Evolutionary conservation across 208 protist species (phyloP).

Genomic region (Jaenimonas drosophilae): DNA sequence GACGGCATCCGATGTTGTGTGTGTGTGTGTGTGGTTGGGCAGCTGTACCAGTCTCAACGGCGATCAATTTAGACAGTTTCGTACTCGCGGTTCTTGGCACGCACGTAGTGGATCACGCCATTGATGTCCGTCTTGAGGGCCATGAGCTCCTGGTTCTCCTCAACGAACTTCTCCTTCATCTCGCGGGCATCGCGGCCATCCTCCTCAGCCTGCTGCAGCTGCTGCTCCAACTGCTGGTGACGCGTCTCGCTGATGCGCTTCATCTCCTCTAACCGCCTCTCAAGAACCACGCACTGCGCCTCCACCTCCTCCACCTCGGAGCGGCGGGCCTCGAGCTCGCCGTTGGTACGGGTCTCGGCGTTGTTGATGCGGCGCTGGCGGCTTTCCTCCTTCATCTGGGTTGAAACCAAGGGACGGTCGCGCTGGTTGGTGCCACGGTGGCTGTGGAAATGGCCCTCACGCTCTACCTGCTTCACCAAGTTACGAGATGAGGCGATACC

Average conservation of each 20-base stretch:
- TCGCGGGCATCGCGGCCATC: conserved; percentile 50
- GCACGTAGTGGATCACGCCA: conserved; percentile 70
- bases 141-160: conserved; percentile 57
- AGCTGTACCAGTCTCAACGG: too few relatives aligned
- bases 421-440: conserved; percentile 55
- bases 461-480: conserved; percentile 40
- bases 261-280: conserved; percentile 51
- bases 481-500: conserved; percentile 35
- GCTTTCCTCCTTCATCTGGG: conserved; percentile 24
- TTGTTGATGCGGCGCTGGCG: conserved; percentile 34
- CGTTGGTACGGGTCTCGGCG: conserved; percentile 33
- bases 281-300: conserved; percentile 50
- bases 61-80: too few relatives aligned
- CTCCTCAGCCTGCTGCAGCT: conserved; percentile 35
- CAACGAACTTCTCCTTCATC: conserved; percentile 35
- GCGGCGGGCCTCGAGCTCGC: conserved; percentile 30
- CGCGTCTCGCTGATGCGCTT: conserved; percentile 21
- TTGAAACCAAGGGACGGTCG: conserved; percentile 8
- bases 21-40: too few relatives aligned
- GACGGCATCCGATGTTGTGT: too few relatives aligned
- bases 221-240: conserved; percentile 23
- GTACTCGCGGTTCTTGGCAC: conserved; percentile 55
- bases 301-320: conserved; percentile 49
- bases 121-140: conserved; percentile 67
- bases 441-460: conserved; percentile 61